Base-by-base conservation (phyloP, 169 alveolate genomes). In the Sarcocystis neurona region DNA sequence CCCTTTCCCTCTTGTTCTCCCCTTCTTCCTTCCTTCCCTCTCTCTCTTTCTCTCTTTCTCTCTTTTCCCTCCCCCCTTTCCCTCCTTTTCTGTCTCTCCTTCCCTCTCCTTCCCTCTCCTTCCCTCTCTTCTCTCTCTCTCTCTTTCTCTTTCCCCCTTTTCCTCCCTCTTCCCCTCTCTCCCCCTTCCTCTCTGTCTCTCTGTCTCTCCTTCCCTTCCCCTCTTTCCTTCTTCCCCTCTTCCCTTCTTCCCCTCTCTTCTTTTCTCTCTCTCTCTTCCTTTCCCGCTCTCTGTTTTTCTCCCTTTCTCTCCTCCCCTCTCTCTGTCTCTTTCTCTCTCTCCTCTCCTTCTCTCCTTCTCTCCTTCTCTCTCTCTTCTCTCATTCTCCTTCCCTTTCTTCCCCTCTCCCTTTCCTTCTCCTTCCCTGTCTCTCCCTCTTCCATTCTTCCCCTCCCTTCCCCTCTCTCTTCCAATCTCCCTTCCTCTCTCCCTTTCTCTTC, bases 21-120 rank as follows among this genome's bases (percentile, higher is more conserved):
- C 77, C n/a, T 23, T 63, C n/a, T 63, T 63, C 77, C 39, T 34
- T 63, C 39, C n/a, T 34, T 15, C n/a, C 30, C 37, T 27, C 77
- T 23, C 39, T 34, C n/a, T 23, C 6, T 63, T 27, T 23, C 8
- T 30, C n/a, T 34, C n/a, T 63, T 63, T 63, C 77, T 63, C n/a
- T 63, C n/a, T 63, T 63, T 23, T 63, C 77, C 39, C 12, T 63
- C 77, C 39, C 77, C n/a, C 77, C n/a, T 63, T 6, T 63, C 77
- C n/a, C 77, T 6, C 77, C 41, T 10, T 23, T 5, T 27, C 77
- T 5, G 15, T 23, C 39, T 30, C 39, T 6, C 10, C 39, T 10
- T 34, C 77, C n/a, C 77, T 15, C n/a, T n/a, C n/a, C n/a, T n/a
- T n/a, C n/a, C n/a, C n/a, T n/a, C n/a, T n/a, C n/a, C n/a, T n/a